Percentiles rank a stretch among this genome's conserved stretches.
phyloP scores from a whole-genome alignment of 768 basidiomycete species.

The Leccinum obscurum region DNA sequence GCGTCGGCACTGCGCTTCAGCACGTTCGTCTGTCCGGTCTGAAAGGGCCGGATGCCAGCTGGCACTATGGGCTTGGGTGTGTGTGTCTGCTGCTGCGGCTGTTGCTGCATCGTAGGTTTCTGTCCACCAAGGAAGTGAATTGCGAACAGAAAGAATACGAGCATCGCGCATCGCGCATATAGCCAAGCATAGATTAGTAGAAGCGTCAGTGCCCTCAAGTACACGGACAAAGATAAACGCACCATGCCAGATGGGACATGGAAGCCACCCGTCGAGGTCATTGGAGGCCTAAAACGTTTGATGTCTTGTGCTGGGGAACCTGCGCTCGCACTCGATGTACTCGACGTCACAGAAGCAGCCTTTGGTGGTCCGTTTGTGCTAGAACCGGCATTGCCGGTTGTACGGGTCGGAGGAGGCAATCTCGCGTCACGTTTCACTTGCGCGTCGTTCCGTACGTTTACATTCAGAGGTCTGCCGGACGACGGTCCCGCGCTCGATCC shows the following conservation, averaged over 20 bases:
- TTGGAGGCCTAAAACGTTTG: neutral
- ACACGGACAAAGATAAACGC: constrained; percentile 12
- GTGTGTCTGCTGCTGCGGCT: neutral
- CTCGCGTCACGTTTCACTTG: constrained; percentile 1
- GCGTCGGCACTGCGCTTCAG: constrained; percentile 38
- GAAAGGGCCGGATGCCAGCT: constrained; percentile 12
- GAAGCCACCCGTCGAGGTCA: constrained; percentile 47
- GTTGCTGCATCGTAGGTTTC: constrained; percentile 10
- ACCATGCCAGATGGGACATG: constrained; percentile 50
- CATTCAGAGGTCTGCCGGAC: neutral
- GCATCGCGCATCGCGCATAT: constrained; percentile 4
- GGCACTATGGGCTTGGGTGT: constrained; percentile 3
- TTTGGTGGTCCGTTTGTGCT: neutral
- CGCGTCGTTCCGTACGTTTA: neutral
- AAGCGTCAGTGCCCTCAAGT: neutral
- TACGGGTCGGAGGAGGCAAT: neutral
- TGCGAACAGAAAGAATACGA: neutral
- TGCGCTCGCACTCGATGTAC: constrained; percentile 1
- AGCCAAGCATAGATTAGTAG: neutral
- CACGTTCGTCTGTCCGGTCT: constrained; percentile 7
- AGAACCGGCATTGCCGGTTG: neutral
- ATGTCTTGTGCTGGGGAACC: neutral
- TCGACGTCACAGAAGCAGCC: neutral
- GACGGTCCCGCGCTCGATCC: constrained; percentile 1
- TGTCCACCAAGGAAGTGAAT: neutral